These are phyloP conservation scores for Sphaerobolus stellatus DNA, from an alignment of 1,284 basidiomycete species.

Conservation along the genomic window DNA sequence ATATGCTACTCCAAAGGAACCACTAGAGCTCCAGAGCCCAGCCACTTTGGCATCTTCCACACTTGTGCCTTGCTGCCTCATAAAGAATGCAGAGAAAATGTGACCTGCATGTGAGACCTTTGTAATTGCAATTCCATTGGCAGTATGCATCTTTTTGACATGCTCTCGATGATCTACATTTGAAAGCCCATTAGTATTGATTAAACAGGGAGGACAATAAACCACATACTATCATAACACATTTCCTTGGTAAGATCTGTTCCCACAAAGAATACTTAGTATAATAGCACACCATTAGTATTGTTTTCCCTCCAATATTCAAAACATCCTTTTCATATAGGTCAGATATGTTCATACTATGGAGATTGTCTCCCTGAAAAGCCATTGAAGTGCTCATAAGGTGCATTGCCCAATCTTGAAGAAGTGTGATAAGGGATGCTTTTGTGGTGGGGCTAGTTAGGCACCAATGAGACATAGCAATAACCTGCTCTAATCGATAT, in stretches of 20 bases:
- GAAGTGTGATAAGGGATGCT: slow-evolving; percentile 5
- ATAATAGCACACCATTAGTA: slow-evolving; percentile 8
- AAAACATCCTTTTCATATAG: slow-evolving; percentile 16
- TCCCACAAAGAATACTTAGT: slow-evolving; percentile 18
- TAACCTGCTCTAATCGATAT: slow-evolving; percentile 18
- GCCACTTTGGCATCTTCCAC: slow-evolving; percentile 23
- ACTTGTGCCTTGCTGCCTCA: slow-evolving; percentile 22
- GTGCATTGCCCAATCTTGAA: slow-evolving; percentile 25
- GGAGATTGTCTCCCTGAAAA: slow-evolving; percentile 25
- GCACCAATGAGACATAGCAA: slow-evolving; percentile 3
- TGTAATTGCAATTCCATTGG: slow-evolving; percentile 21
- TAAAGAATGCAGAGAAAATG: slow-evolving; percentile 19
- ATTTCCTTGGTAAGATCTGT: slow-evolving; percentile 22
- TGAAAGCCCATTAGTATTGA: not conserved
- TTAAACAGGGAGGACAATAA: too few relatives aligned
- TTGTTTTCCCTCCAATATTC: slow-evolving; percentile 17
- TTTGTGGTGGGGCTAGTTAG: not conserved
- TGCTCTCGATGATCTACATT: slow-evolving; percentile 25
- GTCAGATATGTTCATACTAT: slow-evolving; percentile 23
- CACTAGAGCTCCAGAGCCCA: slow-evolving; percentile 27
- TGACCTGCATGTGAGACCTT: slow-evolving; percentile 28
- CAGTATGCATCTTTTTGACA: slow-evolving; percentile 18
- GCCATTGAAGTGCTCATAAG: slow-evolving; percentile 16
- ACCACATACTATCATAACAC: too few relatives aligned
- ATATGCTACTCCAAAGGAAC: slow-evolving; percentile 23